Evolutionary conservation across 768 basidiomycete genomes (phyloP).

Genomic region (Myochromella boudieri): DNA sequence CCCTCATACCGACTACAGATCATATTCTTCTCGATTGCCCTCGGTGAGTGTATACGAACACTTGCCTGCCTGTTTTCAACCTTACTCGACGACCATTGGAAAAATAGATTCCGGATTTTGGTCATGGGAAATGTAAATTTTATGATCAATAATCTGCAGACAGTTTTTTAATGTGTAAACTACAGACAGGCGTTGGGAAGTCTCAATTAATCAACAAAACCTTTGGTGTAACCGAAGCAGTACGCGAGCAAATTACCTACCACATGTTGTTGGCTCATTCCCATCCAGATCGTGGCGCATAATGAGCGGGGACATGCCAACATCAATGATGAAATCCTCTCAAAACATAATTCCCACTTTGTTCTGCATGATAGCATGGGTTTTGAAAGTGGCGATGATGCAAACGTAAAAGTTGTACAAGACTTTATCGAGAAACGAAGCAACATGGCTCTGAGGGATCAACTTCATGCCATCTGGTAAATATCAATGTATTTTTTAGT

Average conservation of each 20-base stretch:
- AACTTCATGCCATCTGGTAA: conserved; percentile 29
- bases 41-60: conserved; percentile 9
- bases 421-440: conserved; percentile 23
- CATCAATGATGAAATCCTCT: conserved; percentile 25
- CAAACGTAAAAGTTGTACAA: conserved; percentile 24
- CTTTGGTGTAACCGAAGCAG: conserved; percentile 26
- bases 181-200: conserved; percentile 29
- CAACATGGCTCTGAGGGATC: conserved; percentile 21
- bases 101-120: conserved; percentile 25
- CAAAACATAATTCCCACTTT: conserved; percentile 23
- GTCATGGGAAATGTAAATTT: conserved; percentile 26
- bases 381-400: conserved; percentile 24
- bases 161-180: neutral
- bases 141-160: neutral
- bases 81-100: no score
- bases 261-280: no score
- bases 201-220: conserved; percentile 27
- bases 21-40: conserved; percentile 16
- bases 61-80: no score
- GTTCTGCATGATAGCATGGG: conserved; percentile 31
- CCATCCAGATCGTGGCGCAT: no score
- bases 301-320: no score
- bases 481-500: neutral
- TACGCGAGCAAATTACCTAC: conserved; percentile 1
- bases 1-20: conserved; percentile 12